Conservation (phyloP, 768 basidiomycete species). For the Suillus luteus region DNA sequence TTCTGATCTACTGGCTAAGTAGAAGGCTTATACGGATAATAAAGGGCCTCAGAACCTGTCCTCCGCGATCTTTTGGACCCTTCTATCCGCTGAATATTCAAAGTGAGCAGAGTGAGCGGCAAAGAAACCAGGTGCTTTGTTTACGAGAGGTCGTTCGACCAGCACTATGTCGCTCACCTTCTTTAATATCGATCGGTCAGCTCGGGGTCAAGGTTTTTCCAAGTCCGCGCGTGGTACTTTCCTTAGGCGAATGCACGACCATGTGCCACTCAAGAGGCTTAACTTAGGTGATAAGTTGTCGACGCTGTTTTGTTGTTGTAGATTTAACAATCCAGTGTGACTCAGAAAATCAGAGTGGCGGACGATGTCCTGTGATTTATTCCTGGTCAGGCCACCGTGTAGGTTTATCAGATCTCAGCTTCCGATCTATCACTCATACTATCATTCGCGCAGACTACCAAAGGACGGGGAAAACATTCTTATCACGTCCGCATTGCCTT, state of each 20-base stretch:
- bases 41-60: slow-evolving; percentile 88
- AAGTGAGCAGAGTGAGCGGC: slow-evolving; percentile 55
- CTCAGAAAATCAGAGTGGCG: slow-evolving; percentile 54
- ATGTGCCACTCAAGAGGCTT: slow-evolving; percentile 61
- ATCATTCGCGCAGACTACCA: slow-evolving; percentile 53
- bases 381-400: slow-evolving; percentile 54
- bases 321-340: slow-evolving; percentile 32
- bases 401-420: slow-evolving; percentile 13
- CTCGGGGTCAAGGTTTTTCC: slow-evolving; percentile 91
- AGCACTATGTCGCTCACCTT: slow-evolving; percentile 68
- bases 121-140: slow-evolving; percentile 65
- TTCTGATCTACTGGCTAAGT: not conserved
- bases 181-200: slow-evolving; percentile 69
- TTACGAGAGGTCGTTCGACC: slow-evolving; percentile 80
- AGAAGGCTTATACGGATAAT: slow-evolving; percentile 7
- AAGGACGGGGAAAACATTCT: slow-evolving; percentile 89
- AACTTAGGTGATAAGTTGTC: slow-evolving; percentile 46
- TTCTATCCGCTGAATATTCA: slow-evolving; percentile 53
- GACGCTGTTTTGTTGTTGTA: not conserved
- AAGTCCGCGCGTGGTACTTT: slow-evolving; percentile 68
- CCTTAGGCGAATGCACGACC: slow-evolving; percentile 66
- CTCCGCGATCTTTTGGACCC: slow-evolving; percentile 78
- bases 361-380: slow-evolving; percentile 52
- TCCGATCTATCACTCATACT: not conserved
- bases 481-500: slow-evolving; percentile 94